Evolutionary conservation across 306 rosid genomes (phyloP).

Genomic region (Vigna reflexopilosa): DNA sequence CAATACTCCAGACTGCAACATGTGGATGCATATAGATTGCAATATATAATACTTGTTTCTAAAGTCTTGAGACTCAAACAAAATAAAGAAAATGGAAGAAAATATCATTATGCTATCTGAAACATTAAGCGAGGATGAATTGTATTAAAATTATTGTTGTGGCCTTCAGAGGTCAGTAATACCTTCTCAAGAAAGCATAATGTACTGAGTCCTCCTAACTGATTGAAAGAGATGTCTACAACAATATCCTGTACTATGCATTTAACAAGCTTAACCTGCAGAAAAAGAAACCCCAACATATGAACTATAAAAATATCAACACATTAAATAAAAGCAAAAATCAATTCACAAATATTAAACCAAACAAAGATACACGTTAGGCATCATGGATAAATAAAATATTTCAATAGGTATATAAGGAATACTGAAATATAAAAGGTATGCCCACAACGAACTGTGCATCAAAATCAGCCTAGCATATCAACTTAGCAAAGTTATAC

Average conservation of each 20-base stretch:
- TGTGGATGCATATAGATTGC: not conserved
- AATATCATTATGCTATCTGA: conserved; percentile 20
- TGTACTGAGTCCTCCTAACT: conserved; percentile 90
- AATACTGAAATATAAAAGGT: not conserved
- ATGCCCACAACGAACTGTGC: conserved; percentile 3
- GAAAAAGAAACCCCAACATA: conserved; percentile 37
- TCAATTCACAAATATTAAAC: conserved; percentile 24
- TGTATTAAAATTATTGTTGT: not conserved
- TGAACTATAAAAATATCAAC: conserved; percentile 11
- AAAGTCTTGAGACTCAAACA: conserved; percentile 32
- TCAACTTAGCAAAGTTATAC: conserved; percentile 24
- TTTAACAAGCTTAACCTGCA: conserved; percentile 95
- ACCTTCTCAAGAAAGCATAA: conserved; percentile 94
- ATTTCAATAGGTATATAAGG: conserved; percentile 19
- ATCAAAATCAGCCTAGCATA: conserved; percentile 20
- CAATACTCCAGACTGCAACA: conserved; percentile 2
- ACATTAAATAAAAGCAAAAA: conserved; percentile 23
- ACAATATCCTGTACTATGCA: conserved; percentile 83
- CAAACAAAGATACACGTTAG: not conserved
- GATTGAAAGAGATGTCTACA: conserved; percentile 94
- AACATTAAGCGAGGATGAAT: conserved; percentile 14
- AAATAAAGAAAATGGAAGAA: conserved; percentile 12
- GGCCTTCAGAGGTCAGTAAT: conserved; percentile 40
- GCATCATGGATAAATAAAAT: conserved; percentile 20
- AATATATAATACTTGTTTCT: conserved; percentile 17